Base-by-base conservation (phyloP, 2,329 filamentous ascomycete species). In the Stenocarpella maydis region DNA sequence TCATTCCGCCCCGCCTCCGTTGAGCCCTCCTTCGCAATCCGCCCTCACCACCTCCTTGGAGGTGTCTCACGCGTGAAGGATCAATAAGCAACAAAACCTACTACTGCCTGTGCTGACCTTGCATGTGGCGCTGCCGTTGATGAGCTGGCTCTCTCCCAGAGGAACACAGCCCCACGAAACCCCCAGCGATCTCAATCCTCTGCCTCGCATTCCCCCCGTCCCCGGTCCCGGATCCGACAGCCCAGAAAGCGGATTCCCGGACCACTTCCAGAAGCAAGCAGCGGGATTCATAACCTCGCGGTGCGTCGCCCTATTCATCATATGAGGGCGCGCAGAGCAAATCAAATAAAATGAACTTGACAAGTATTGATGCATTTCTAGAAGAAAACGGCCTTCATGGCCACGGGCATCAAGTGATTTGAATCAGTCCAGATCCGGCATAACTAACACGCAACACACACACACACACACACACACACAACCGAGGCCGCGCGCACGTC, bases 81-180 rank as follows among this genome's bases (percentile, higher is more conserved):
- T 67, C 65, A 67, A 41, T 67, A 67, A 58, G 65, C 65, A 67
- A 41, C 52, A 67, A n/a, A n/a, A 54, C 54, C 54, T 41, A 41
- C 49, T 37, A 34, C 37, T 49, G 65, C 54, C 53, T 45, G 52
- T 58, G 65, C 34, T 58, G 65, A 55, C 65, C 26, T 34, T 58
- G 52, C 52, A 39, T 26, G 52, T 67, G 65, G 52, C 65, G 65
- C 45, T 67, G 21, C 31, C 21, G 34, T 50, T 47, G 58, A 49
- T 63, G 43, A 63, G 58, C 49, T 63, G 58, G 58, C 54, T 39
- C 28, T 39, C 28, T 67, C 28, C 26, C 41, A 17, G 5, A 58
- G 31, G 43, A 60, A 31, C 43, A 67, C 65, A 67, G 65, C 65
- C 65, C 41, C 65, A 58, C n/a, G 28, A 37, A 28, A n/a, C n/a